phyloP scores from a whole-genome alignment of 2,329 filamentous ascomycete genomes.

The Teratosphaeria nubilosa region DNA sequence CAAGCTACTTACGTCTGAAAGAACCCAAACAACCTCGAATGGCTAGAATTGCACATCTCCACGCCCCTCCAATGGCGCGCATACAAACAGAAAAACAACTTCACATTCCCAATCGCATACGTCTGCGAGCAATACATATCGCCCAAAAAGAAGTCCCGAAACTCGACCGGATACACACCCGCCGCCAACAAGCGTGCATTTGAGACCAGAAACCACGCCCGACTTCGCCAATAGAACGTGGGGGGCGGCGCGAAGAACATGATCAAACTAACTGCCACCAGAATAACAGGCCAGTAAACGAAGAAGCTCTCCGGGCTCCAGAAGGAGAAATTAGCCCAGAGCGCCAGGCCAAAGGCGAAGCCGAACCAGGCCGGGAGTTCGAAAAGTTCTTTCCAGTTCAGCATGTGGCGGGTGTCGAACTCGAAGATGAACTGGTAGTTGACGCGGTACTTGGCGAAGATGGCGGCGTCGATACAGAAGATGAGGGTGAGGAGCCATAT shows the following conservation, averaged over 20 bases:
- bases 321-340: slow-evolving; percentile 81
- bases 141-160: slow-evolving; percentile 92
- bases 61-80: slow-evolving; percentile 64
- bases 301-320: slow-evolving; percentile 31
- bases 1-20: slow-evolving; percentile 45
- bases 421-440: slow-evolving; percentile 90
- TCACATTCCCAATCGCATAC: slow-evolving; percentile 80
- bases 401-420: slow-evolving; percentile 67
- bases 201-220: slow-evolving; percentile 82
- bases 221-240: slow-evolving; percentile 62
- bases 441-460: slow-evolving; percentile 77
- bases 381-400: slow-evolving; percentile 82
- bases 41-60: slow-evolving; percentile 68
- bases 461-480: slow-evolving; percentile 75
- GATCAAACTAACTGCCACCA: slow-evolving; percentile 57
- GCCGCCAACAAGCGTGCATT: slow-evolving; percentile 81
- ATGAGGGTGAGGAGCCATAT: slow-evolving; percentile 68
- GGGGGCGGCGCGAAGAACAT: slow-evolving; percentile 66
- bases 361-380: slow-evolving; percentile 81
- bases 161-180: slow-evolving; percentile 86
- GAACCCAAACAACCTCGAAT: slow-evolving; percentile 78
- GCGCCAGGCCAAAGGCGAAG: slow-evolving; percentile 62
- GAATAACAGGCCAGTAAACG: slow-evolving; percentile 73
- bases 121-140: slow-evolving; percentile 63
- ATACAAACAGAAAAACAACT: slow-evolving; percentile 91